phyloP scores from a whole-genome alignment of 2,329 filamentous ascomycete genomes.

The Leptoxyphium fumago region DNA sequence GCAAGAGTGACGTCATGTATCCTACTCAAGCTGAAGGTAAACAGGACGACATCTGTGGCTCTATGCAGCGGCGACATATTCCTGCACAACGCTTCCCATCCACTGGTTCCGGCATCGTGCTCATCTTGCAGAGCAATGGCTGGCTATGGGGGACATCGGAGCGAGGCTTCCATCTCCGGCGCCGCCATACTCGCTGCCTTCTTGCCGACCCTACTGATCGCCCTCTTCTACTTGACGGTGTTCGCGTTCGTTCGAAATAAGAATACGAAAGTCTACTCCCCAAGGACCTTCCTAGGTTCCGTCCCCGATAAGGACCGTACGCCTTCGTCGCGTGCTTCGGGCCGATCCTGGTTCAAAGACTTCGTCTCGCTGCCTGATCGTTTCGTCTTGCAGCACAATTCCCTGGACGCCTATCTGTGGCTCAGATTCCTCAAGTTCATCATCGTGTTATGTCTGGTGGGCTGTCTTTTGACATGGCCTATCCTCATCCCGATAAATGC shows the following conservation, averaged over 20 bases:
- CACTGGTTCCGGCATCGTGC: no score
- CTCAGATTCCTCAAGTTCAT: slow-evolving; percentile 33
- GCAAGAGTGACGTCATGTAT: no score
- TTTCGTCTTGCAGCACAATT: slow-evolving; percentile 33
- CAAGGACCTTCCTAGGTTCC: slow-evolving; percentile 19
- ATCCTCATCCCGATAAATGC: slow-evolving; percentile 34
- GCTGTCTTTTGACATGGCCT: slow-evolving; percentile 30
- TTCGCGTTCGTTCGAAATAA: slow-evolving; percentile 17
- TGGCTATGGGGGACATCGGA: slow-evolving; percentile 13
- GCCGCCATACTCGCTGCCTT: slow-evolving; percentile 18
- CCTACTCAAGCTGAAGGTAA: no score
- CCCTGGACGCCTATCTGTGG: slow-evolving; percentile 34
- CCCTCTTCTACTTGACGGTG: slow-evolving; percentile 14
- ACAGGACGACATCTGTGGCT: no score
- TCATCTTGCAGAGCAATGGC: not conserved
- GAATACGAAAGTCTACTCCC: slow-evolving; percentile 19
- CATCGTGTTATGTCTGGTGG: slow-evolving; percentile 27
- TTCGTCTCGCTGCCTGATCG: slow-evolving; percentile 29
- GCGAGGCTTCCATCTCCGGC: slow-evolving; percentile 15
- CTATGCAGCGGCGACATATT: no score
- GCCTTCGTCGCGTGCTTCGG: slow-evolving; percentile 10
- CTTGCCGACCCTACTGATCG: slow-evolving; percentile 17
- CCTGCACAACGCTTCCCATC: no score
- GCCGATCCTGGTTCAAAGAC: slow-evolving; percentile 33
- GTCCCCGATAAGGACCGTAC: slow-evolving; percentile 19